A percentile compares a stretch with the other conserved stretches of the same genome.
Conservation (phyloP, 2,329 filamentous ascomycete genomes). For the Pestalotiopsis sp. region DNA sequence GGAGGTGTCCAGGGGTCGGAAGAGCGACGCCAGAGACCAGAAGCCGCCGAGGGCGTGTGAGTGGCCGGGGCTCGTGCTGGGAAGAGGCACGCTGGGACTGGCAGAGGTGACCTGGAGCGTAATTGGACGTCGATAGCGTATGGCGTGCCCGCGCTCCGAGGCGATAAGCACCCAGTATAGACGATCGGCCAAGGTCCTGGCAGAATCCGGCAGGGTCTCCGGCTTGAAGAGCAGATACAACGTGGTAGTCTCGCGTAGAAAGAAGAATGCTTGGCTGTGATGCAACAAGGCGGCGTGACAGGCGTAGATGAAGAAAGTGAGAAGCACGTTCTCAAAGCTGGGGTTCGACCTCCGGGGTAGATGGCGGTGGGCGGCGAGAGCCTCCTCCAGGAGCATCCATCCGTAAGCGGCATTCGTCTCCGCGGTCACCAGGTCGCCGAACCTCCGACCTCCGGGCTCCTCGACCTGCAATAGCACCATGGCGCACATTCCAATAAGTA, state of each 20-base stretch:
- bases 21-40: conserved; percentile 39
- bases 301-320: conserved; percentile 45
- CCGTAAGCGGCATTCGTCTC: conserved; percentile 39
- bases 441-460: conserved; percentile 31
- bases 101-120: conserved; percentile 41
- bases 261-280: conserved; percentile 44
- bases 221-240: conserved; percentile 35
- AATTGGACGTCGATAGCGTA: conserved; percentile 43
- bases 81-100: conserved; percentile 26
- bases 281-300: conserved; percentile 42
- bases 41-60: conserved; percentile 34
- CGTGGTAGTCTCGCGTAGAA: conserved; percentile 43
- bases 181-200: conserved; percentile 30
- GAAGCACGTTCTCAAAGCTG: conserved; percentile 37
- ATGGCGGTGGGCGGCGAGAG: conserved; percentile 33
- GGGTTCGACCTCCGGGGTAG: conserved; percentile 34
- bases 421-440: conserved; percentile 30
- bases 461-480: conserved; percentile 43
- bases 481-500: conserved; percentile 39
- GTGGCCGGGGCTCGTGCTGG: conserved; percentile 25
- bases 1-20: conserved; percentile 40
- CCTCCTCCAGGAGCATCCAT: conserved; percentile 37
- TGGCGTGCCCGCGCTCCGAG: conserved; percentile 44
- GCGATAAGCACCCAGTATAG: conserved; percentile 46
- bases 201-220: conserved; percentile 24